phyloP scores from a whole-genome alignment of 2,329 filamentous ascomycete species.

The Pseudogymnoascus sp. region DNA sequence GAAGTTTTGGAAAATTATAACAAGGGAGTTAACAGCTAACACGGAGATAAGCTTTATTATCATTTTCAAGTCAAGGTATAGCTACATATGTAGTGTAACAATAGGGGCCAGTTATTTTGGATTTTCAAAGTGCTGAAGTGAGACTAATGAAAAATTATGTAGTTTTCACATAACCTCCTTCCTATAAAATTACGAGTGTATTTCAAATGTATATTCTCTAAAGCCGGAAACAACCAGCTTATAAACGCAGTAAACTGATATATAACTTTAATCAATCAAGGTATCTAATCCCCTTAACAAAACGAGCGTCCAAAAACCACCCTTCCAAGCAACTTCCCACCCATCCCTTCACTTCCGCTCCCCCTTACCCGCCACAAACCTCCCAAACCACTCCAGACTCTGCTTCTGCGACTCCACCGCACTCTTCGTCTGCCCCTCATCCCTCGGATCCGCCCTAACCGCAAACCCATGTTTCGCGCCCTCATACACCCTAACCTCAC shows the following conservation, averaged over 20 bases:
- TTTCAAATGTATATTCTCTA: neutral
- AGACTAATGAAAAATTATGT: neutral
- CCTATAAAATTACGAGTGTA: neutral
- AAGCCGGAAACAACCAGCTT: neutral
- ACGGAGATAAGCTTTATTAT: neutral
- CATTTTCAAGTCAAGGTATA: neutral
- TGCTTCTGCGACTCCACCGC: constrained; percentile 31
- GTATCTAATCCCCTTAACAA: neutral
- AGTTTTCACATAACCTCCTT: neutral
- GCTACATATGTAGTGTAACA: neutral
- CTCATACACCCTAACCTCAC: constrained; percentile 28
- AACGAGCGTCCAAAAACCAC: neutral
- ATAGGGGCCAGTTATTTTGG: too few species aligned
- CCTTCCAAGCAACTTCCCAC: neutral
- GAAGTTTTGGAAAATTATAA: neutral
- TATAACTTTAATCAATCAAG: neutral
- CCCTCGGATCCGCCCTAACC: constrained; percentile 27
- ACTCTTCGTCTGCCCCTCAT: constrained; percentile 27
- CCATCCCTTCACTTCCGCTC: neutral
- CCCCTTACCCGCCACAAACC: constrained; percentile 6
- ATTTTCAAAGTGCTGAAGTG: neutral
- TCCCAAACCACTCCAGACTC: constrained; percentile 30
- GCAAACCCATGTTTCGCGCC: constrained; percentile 36
- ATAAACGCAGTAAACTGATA: neutral
- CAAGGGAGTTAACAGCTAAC: neutral